Evolutionary conservation across 768 basidiomycete genomes (phyloP), one percentile per base, ranked within the genome.

Genomic region (Leccinum barrowsii): DNA sequence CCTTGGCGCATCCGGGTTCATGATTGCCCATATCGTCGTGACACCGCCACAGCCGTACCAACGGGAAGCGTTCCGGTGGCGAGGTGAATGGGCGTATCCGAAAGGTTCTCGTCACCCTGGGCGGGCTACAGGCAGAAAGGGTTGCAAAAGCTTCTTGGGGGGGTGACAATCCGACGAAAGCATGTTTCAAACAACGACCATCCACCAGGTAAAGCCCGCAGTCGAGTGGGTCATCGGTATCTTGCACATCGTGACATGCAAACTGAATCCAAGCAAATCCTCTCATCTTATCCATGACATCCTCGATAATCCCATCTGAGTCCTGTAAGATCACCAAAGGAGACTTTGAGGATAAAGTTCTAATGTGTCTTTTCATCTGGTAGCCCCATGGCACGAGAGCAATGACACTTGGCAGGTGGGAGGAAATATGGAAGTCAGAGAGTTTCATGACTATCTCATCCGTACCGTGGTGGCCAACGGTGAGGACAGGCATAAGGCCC

Each of bases 181-280:
- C 15, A 12, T 47, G 49, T 19, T 44, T 47, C n/a, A 49, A 37
- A 17, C 34, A 21, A 19, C 7, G 54, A 4, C 47, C 17, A 11
- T 50, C 17, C 7, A 8, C 54, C 7, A 70, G 63, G 3, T 42
- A n/a, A 46, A 74, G 61, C 4, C 37, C 55, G 30, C 64, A 66
- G 13, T 66, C 52, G 15, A 65, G 42, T 4, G 73, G 71, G n/a
- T 62, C 46, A 12, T 52, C 8, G 2, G 35, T 6, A 26, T 65
- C 57, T 46, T 72, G 69, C 10, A 49, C 34, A 2, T 65, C 73
- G 28, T 75, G 75, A 52, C 73, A 73, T 26, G 69, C 67, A 50
- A 75, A 60, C 52, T 74, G 75, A 2, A 68, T 66, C 69, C 47
- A 54, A 7, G 47, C 21, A 7, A 22, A 32, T 6, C 22, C 7